Evolutionary conservation across 495 filamentous ascomycete species (phyloP).

Genomic region (Diplogelasinospora grovesii): DNA sequence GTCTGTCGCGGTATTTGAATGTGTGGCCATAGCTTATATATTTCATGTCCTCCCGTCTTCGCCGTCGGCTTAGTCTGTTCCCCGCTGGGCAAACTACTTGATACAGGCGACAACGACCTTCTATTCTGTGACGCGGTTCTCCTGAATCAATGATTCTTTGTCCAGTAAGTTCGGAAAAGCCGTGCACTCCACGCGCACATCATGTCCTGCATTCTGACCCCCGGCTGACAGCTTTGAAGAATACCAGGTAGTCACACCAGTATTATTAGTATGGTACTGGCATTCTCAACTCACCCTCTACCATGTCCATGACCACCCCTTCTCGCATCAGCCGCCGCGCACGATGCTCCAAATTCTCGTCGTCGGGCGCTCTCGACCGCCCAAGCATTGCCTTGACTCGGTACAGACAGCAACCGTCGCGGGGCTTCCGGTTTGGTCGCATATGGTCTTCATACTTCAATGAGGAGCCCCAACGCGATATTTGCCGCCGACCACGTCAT

Average conservation of each 20-base stretch:
- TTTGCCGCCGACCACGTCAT: constrained; percentile 30
- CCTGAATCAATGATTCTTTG: constrained; percentile 5
- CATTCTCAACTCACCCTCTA: constrained; percentile 3
- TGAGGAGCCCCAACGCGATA: constrained; percentile 28
- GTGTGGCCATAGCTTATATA: too few relatives aligned
- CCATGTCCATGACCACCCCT: constrained; percentile 31
- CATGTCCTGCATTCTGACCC: too few relatives aligned
- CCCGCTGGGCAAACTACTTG: too few relatives aligned
- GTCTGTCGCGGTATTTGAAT: too few relatives aligned
- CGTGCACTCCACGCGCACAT: too few relatives aligned
- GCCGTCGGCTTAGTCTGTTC: too few relatives aligned
- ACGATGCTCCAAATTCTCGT: constrained; percentile 14
- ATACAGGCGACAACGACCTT: too few relatives aligned
- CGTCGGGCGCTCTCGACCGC: constrained; percentile 11
- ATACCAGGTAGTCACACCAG: constrained; percentile 13
- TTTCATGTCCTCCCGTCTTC: too few relatives aligned
- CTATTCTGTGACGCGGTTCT: constrained; percentile 9
- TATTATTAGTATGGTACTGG: constrained; percentile 14
- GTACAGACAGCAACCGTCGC: constrained; percentile 30
- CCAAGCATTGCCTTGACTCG: constrained; percentile 14
- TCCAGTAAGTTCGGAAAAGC: constrained; percentile 13
- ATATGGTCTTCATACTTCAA: constrained; percentile 37
- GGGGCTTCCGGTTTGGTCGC: constrained; percentile 39
- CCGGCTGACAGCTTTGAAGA: constrained; percentile 10
- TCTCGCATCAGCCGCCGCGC: constrained; percentile 26